Evolutionary conservation across 371 early-diverging fungal genomes (phyloP), one percentile per base, ranked within the genome.

Genomic region (Basidiobolus meristosporus): DNA sequence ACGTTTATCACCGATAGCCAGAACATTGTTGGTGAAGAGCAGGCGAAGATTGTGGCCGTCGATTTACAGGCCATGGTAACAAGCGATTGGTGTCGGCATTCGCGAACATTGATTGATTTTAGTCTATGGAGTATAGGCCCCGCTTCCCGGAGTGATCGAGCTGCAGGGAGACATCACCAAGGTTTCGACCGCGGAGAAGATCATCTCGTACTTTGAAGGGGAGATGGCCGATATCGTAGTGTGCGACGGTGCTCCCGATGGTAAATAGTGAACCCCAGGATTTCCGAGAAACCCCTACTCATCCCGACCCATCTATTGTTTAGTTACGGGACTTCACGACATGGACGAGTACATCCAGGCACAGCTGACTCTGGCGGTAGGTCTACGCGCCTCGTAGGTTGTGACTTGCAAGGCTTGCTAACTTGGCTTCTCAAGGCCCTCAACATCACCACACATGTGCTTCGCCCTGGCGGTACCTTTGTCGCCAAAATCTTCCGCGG

Each of bases 101-200:
- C n/a, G n/a, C n/a, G n/a, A n/a, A n/a, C n/a, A n/a, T n/a, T n/a
- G n/a, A n/a, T n/a, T n/a, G n/a, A n/a, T n/a, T n/a, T n/a, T n/a
- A n/a, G n/a, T n/a, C n/a, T n/a, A n/a, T n/a, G n/a, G 26, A 9
- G 5, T 5, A 5, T 42, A 75, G 79, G 89, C 88, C 0, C 96
- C 99, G 23, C 63, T 99, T 16, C 76, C 79, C 3, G 93, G 90
- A 10, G 98, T 97, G 20, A 72, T 79, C 38, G 83, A 89, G 55
- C 52, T 98, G 23, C 93, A 98, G 55, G 98, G 95, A 38, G 99
- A 98, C 59, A 98, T 99, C 41, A 99, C 99, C n/a, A 84, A 93
- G 50, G 56, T 72, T 40, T 70, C 77, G 16, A 98, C 98, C 3
- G 89, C 90, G 2, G 75, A 85, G 41, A 69, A 80, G 50, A 95